A percentile compares a stretch with the other conserved stretches of the same genome.
Evolutionary conservation across 306 rosid species (phyloP).

Genomic region (Inga laurina): DNA sequence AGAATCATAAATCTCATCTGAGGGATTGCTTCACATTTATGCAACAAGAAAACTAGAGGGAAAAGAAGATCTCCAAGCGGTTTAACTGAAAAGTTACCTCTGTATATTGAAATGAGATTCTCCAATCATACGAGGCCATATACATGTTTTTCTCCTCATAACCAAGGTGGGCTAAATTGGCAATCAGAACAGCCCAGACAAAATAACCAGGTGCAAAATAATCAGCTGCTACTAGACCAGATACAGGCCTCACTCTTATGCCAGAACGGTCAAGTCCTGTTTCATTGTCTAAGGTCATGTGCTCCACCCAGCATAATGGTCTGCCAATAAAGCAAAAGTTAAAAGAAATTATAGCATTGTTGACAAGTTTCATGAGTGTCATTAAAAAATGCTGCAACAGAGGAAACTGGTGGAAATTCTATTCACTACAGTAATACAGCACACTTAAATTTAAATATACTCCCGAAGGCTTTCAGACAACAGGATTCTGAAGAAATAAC

Average conservation of each 20-base stretch:
- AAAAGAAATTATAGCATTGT: background rate
- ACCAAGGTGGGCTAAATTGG: conserved; percentile 86
- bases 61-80: background rate
- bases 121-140: conserved; percentile 92
- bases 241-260: conserved; percentile 2
- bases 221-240: conserved; percentile 9
- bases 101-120: conserved; percentile 81
- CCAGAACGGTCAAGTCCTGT: conserved; percentile 13
- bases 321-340: background rate
- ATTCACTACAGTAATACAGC: background rate
- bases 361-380: background rate
- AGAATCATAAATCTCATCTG: conserved; percentile 8
- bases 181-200: conserved; percentile 94
- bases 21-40: background rate
- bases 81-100: conserved; percentile 52
- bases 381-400: background rate
- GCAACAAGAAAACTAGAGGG: background rate
- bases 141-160: conserved; percentile 90
- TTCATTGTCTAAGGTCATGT: conserved; percentile 1
- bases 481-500: background rate
- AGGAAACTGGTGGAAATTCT: background rate
- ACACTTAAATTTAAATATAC: background rate
- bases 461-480: background rate
- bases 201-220: conserved; percentile 78
- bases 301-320: conserved; percentile 9